Percentiles rank a stretch among this genome's conserved stretches.
Conservation (phyloP, 164 flowering plant genomes). For the Brasenia schreberi region DNA sequence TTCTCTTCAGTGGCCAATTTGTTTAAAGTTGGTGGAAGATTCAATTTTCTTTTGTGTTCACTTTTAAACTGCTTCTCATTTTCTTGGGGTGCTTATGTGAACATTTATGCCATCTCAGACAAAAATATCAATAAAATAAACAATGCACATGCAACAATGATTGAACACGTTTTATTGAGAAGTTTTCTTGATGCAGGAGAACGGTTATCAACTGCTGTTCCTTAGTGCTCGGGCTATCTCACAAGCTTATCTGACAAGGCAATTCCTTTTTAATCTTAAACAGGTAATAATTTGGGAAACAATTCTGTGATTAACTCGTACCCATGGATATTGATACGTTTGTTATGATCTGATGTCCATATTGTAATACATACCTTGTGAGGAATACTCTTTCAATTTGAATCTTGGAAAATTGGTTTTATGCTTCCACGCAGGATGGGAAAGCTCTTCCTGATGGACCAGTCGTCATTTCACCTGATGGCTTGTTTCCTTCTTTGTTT, state of each 20-base stretch:
- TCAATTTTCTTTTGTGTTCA: too few species aligned
- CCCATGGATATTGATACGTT: background rate
- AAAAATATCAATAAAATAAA: too few species aligned
- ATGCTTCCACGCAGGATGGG: slow-evolving; percentile 52
- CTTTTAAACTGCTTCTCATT: too few species aligned
- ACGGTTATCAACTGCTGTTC: slow-evolving; percentile 89
- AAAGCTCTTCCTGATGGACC: slow-evolving; percentile 95
- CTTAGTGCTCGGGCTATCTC: slow-evolving; percentile 96
- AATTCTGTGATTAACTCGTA: background rate
- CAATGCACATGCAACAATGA: too few species aligned
- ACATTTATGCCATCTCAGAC: too few species aligned
- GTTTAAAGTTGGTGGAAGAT: too few species aligned
- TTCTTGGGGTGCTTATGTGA: too few species aligned
- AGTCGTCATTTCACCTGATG: slow-evolving; percentile 97
- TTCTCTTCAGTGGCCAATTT: too few species aligned
- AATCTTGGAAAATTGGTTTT: background rate
- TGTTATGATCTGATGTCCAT: background rate
- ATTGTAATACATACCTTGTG: background rate
- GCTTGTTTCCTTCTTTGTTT: slow-evolving; percentile 85
- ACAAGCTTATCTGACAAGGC: slow-evolving; percentile 78
- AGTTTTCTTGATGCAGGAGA: slow-evolving; percentile 41
- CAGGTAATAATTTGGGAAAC: slow-evolving; percentile 36
- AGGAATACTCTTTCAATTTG: background rate
- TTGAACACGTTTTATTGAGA: too few species aligned
- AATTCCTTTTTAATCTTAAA: slow-evolving; percentile 75